Conservation (phyloP, 768 basidiomycete species). For the Dioszegia hungarica region DNA sequence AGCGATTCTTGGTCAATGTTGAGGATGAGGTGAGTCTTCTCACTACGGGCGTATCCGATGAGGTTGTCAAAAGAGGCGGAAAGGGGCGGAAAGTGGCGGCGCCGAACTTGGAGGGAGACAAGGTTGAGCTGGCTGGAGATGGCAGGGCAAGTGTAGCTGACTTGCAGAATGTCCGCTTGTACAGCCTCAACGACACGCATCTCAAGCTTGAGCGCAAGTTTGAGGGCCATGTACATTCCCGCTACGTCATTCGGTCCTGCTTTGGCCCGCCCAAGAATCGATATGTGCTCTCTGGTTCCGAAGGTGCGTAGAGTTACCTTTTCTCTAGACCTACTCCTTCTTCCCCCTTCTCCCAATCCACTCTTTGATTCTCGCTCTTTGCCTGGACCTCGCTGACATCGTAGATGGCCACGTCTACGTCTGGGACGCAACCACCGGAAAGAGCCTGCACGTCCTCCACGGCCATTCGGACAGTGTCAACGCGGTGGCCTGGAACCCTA, state of each 20-base stretch:
- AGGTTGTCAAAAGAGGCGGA: too few relatives aligned
- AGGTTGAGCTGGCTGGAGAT: too few relatives aligned
- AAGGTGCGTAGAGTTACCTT: too few relatives aligned
- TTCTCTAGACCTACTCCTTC: too few relatives aligned
- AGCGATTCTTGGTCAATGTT: conserved; percentile 1
- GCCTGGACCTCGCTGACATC: conserved; percentile 10
- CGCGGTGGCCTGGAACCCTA: conserved; percentile 92
- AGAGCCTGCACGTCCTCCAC: conserved; percentile 74
- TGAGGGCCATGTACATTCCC: conserved; percentile 75
- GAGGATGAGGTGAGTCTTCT: conserved; percentile 3
- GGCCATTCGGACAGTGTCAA: conserved; percentile 91
- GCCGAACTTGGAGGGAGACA: too few relatives aligned
- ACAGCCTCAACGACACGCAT: conserved; percentile 69
- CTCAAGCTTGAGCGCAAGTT: conserved; percentile 68
- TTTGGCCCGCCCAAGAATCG: conserved; percentile 86
- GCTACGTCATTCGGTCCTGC: conserved; percentile 83
- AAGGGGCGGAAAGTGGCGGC: too few relatives aligned
- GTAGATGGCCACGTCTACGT: conserved; percentile 89
- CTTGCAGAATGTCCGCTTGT: conserved; percentile 77
- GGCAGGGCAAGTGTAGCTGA: background rate
- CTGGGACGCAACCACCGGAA: conserved; percentile 84
- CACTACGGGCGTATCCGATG: too few relatives aligned
- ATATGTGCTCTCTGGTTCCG: conserved; percentile 89
- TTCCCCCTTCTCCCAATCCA: too few relatives aligned
- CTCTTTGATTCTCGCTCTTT: too few relatives aligned